These are phyloP conservation scores for Malassezia furfur DNA, from an alignment of 1,284 basidiomycete species.

Conservation along the genomic window DNA sequence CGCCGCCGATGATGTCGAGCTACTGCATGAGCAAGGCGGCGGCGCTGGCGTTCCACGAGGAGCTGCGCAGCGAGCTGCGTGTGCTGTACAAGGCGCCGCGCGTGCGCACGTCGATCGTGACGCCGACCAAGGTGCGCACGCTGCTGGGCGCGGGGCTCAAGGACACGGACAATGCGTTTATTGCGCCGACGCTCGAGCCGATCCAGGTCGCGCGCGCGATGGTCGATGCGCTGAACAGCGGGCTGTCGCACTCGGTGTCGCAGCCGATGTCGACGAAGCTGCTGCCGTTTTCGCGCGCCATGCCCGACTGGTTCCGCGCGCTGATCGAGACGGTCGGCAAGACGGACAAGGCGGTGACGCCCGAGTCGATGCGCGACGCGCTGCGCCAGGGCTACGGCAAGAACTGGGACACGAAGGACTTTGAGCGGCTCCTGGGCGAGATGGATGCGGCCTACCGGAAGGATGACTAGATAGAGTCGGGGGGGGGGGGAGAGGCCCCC, in stretches of 20 bases:
- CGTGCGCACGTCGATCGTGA: slow-evolving; percentile 39
- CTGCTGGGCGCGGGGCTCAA: slow-evolving; percentile 42
- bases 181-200: slow-evolving; percentile 40
- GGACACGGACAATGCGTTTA: slow-evolving; percentile 36
- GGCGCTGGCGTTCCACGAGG: slow-evolving; percentile 43
- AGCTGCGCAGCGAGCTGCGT: slow-evolving; percentile 36
- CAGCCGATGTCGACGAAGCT: slow-evolving; percentile 30
- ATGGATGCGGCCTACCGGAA: neutral
- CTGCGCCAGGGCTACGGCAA: slow-evolving; percentile 37
- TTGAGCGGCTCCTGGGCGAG: neutral
- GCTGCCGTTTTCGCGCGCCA: slow-evolving; percentile 30
- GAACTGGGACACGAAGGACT: slow-evolving; percentile 29
- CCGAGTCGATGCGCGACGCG: slow-evolving; percentile 30
- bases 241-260: slow-evolving; percentile 36
- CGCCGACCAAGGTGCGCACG: slow-evolving; percentile 45
- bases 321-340: slow-evolving; percentile 31
- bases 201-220: slow-evolving; percentile 35
- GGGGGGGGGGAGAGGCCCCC: too few species aligned
- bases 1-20: slow-evolving; percentile 36
- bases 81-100: slow-evolving; percentile 34
- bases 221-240: slow-evolving; percentile 32
- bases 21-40: slow-evolving; percentile 42
- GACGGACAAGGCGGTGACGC: slow-evolving; percentile 35
- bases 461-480: neutral
- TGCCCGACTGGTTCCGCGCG: slow-evolving; percentile 38